Evolutionary conservation across 257 asterid genomes (phyloP).

Genomic region (Solanum chmielewskii): DNA sequence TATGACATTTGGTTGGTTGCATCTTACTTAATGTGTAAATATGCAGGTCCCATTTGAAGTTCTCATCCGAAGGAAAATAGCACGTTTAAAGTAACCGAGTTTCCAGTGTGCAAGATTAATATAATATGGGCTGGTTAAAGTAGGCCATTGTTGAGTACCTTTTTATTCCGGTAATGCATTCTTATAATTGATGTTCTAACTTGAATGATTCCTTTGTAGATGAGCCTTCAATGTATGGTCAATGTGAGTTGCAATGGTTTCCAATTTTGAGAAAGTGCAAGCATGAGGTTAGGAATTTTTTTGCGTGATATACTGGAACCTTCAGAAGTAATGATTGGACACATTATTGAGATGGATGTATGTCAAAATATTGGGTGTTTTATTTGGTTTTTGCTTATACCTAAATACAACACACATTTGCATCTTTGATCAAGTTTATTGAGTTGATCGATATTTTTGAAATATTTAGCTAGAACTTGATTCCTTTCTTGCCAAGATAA

Average conservation of each 20-base stretch:
- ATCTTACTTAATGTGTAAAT: background rate
- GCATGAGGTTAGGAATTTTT: constrained; percentile 66
- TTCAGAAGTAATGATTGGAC: constrained; percentile 73
- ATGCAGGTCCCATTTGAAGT: constrained; percentile 88
- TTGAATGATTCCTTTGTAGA: constrained; percentile 26
- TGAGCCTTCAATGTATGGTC: constrained; percentile 76
- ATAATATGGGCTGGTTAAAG: constrained; percentile 87
- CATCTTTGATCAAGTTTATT: background rate
- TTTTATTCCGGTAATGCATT: background rate
- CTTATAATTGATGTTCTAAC: background rate
- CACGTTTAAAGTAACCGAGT: constrained; percentile 85
- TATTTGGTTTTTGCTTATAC: background rate
- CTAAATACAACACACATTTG: background rate
- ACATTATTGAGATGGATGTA: constrained; percentile 62
- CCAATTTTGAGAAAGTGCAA: constrained; percentile 61
- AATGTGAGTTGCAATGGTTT: constrained; percentile 64
- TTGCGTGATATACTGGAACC: constrained; percentile 78
- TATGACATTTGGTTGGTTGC: background rate
- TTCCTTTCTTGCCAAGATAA: background rate
- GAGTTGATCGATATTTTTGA: background rate
- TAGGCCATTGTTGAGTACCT: constrained; percentile 3
- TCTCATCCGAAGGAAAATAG: constrained; percentile 75
- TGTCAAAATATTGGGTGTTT: background rate
- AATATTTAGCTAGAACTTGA: background rate
- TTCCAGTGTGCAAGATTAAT: constrained; percentile 90